These are phyloP conservation scores for Plasmodium adleri DNA, from an alignment of 169 alveolate species.

Conservation along the genomic window DNA sequence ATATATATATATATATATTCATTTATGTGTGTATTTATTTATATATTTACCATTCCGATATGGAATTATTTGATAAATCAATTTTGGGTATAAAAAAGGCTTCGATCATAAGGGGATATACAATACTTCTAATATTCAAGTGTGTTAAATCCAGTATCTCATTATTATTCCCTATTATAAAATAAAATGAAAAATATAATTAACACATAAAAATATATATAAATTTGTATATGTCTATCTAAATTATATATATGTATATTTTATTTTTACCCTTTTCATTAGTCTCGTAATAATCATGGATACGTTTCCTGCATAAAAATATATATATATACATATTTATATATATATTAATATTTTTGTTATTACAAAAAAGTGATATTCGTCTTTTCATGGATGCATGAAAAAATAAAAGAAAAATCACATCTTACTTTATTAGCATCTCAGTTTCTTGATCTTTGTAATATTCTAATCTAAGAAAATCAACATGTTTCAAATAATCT, in stretches of 20 bases:
- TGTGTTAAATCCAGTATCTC: slow-evolving; percentile 29
- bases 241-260: neutral
- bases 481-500: slow-evolving; percentile 45
- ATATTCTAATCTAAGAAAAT: slow-evolving; percentile 26
- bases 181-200: neutral
- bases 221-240: neutral
- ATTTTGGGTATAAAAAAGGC: slow-evolving; percentile 57
- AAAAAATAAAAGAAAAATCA: neutral
- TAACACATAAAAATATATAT: neutral
- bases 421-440: slow-evolving; percentile 39
- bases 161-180: slow-evolving; percentile 6
- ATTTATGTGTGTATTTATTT: slow-evolving; percentile 8
- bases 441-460: slow-evolving; percentile 56
- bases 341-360: neutral
- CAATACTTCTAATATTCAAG: slow-evolving; percentile 16
- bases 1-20: neutral
- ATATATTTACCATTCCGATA: slow-evolving; percentile 60
- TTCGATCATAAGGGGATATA: slow-evolving; percentile 56
- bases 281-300: slow-evolving; percentile 46
- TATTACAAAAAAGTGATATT: neutral
- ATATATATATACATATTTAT: neutral
- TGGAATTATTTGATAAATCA: slow-evolving; percentile 42
- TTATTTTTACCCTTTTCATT: slow-evolving; percentile 28
- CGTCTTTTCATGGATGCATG: neutral
- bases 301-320: slow-evolving; percentile 25